Conservation (phyloP, 176 grass and related monocot species). For the Oryza punctata region DNA sequence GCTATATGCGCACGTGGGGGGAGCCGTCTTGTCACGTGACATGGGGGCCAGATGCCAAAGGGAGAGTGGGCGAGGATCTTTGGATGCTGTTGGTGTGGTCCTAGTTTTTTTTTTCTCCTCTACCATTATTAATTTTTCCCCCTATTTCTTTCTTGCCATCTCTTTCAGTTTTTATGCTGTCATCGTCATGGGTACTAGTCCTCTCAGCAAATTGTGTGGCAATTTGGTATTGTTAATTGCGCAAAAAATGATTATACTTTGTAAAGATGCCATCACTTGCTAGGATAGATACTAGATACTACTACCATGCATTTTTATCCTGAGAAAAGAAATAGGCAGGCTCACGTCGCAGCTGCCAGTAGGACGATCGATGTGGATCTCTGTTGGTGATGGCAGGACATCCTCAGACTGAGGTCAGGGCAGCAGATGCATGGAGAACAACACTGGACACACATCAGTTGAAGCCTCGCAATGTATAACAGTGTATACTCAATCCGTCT, state of each 20-base stretch:
- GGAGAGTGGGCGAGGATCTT: slow-evolving; percentile 39
- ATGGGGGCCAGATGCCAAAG: slow-evolving; percentile 17
- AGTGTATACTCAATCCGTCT: too few relatives aligned
- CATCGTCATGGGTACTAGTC: background rate
- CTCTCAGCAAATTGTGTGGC: slow-evolving; percentile 33
- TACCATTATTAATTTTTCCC: background rate
- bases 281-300: background rate
- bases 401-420: background rate
- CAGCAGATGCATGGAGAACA: background rate
- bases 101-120: background rate
- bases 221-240: background rate
- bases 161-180: slow-evolving; percentile 7
- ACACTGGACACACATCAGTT: background rate
- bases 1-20: slow-evolving; percentile 48
- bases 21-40: slow-evolving; percentile 45
- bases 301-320: background rate
- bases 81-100: slow-evolving; percentile 48
- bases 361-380: background rate
- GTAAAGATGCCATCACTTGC: background rate
- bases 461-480: too few relatives aligned
- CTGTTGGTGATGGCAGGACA: background rate
- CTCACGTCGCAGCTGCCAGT: background rate
- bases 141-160: background rate
- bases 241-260: background rate
- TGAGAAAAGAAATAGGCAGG: background rate